Evolutionary conservation across 1,139 yeast genomes (phyloP), one percentile per base, ranked within the genome.

Genomic region (Debaryomyces sp.): DNA sequence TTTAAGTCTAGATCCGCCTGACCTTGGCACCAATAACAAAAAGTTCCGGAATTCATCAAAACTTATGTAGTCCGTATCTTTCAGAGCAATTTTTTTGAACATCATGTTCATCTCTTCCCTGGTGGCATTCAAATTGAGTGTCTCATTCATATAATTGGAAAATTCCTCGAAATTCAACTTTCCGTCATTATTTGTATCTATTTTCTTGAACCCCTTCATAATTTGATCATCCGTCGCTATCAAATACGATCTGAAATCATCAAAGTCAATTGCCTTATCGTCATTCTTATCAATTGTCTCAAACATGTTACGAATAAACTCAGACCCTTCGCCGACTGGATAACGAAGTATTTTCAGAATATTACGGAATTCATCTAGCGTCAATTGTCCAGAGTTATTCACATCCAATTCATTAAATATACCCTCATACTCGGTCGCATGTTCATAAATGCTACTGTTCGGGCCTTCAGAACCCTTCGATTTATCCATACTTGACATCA

Each of bases 11-110:
- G 89, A 82, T 2, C 89, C 89, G 47, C 79, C 73, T 35, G 81
- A 67, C 48, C 94, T 73, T 3, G 99, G 99, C 73, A 92, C 85
- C 55, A 94, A 81, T 43, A 92, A 66, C 39, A 94, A 68, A 49
- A 89, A 89, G 55, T 88, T 88, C 54, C 96, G 75, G 81, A 96
- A 94, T 58, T 94, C 96, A 48, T 90, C 91, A 60, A 82, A 88
- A 0, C 95, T 85, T 35, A 94, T 85, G 56, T 74, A 81, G 1
- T 95, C 94, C 53, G 84, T 86, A 48, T 79, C 70, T 48, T 82
- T 77, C 36, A 70, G 68, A 62, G 87, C 94, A 41, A 88, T 73
- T 44, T 78, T 81, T 33, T 76, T 68, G 64, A 87, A 85, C 49
- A 92, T 80, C 15, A 70, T 64, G 49, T 81, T 82, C 40, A 87